Evolutionary conservation across 2,329 filamentous ascomycete species (phyloP).

Genomic region (Cladosporium sp.): DNA sequence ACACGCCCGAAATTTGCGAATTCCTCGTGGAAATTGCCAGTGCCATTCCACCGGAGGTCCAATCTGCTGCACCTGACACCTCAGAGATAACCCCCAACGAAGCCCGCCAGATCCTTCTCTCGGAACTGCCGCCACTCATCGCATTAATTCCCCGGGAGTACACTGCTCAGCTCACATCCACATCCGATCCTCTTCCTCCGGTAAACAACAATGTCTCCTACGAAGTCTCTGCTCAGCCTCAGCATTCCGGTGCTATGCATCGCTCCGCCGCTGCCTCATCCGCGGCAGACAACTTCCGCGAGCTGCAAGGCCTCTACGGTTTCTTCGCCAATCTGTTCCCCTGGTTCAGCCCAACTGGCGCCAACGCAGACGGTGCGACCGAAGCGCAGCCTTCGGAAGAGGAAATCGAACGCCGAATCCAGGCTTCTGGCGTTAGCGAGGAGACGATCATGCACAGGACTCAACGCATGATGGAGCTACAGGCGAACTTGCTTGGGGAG

Average conservation of each 20-base stretch:
- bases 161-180: constrained; percentile 61
- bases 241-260: background rate
- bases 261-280: constrained; percentile 10
- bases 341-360: constrained; percentile 21
- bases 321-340: constrained; percentile 29
- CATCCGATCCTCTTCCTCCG: constrained; percentile 80
- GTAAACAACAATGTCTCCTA: constrained; percentile 37
- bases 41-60: constrained; percentile 40
- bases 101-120: constrained; percentile 72
- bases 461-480: constrained; percentile 25
- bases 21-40: constrained; percentile 67
- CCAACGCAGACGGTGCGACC: constrained; percentile 7
- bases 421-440: constrained; percentile 22
- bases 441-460: constrained; percentile 24
- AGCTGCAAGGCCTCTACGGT: constrained; percentile 24
- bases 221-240: constrained; percentile 10
- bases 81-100: constrained; percentile 48
- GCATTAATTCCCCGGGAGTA: constrained; percentile 62
- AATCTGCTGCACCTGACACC: constrained; percentile 37
- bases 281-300: constrained; percentile 20
- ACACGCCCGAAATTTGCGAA: constrained; percentile 63
- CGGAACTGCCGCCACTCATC: constrained; percentile 68
- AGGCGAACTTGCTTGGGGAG: constrained; percentile 23
- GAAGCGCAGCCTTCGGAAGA: constrained; percentile 21
- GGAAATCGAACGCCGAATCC: constrained; percentile 25